Evolutionary conservation across 78 protist species (phyloP).

Genomic region (Pigoraptor vietnamica): DNA sequence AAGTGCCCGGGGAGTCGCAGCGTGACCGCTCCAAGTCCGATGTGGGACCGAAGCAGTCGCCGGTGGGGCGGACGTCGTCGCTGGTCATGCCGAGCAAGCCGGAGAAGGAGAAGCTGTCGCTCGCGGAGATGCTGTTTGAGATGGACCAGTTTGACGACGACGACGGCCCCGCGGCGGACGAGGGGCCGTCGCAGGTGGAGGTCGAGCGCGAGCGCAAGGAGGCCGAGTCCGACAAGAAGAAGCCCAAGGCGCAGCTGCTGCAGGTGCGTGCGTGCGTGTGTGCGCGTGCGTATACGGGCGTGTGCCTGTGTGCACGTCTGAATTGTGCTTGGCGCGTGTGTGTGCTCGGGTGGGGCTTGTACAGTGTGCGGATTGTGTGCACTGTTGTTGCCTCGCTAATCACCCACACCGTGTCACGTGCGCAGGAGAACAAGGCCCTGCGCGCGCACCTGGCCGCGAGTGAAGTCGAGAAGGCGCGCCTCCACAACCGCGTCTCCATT

Average conservation of each 20-base stretch:
- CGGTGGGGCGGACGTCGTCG: background rate
- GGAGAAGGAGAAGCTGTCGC: background rate
- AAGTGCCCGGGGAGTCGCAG: background rate
- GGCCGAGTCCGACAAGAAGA: background rate
- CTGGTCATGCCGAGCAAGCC: background rate
- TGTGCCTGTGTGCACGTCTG: no score
- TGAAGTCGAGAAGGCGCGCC: background rate
- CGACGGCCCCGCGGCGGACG: background rate
- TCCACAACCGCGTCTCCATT: background rate
- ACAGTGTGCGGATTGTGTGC: no score
- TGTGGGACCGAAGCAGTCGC: background rate
- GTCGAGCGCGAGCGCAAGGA: background rate
- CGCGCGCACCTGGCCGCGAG: background rate
- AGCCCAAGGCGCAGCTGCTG: background rate
- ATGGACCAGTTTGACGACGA: background rate
- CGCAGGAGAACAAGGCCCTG: background rate
- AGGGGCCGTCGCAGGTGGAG: background rate
- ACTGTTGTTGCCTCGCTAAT: no score
- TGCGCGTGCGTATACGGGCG: no score
- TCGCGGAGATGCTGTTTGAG: background rate
- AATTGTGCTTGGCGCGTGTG: no score
- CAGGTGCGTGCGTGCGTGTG: no score
- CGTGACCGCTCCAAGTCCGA: background rate
- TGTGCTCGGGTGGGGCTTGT: no score
- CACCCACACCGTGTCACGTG: no score